A percentile compares a stretch with the other conserved stretches of the same genome.
These are phyloP conservation scores for Patellaria atrata DNA, from an alignment of 495 filamentous ascomycete species.

Conservation along the genomic window DNA sequence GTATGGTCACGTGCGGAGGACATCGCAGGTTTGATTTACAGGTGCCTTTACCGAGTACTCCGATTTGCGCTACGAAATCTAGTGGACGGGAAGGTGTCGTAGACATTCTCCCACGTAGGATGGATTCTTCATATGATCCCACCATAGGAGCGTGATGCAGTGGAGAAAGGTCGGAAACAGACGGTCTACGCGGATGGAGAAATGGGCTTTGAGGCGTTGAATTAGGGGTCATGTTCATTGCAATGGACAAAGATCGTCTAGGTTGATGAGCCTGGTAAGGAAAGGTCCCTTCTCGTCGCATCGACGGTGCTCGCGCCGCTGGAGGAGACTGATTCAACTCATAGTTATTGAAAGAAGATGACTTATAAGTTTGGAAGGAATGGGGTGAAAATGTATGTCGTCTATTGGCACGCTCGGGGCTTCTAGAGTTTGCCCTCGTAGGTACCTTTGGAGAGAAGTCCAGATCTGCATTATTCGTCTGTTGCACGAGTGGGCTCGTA, in stretches of 20 bases:
- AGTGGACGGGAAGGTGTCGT: conserved; percentile 88
- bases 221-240: conserved; percentile 42
- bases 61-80: conserved; percentile 90
- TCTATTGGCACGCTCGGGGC: conserved; percentile 35
- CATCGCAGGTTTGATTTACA: conserved; percentile 79
- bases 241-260: conserved; percentile 44
- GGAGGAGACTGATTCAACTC: conserved; percentile 17
- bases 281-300: conserved; percentile 40
- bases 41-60: conserved; percentile 77
- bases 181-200: conserved; percentile 50
- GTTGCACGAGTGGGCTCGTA: conserved; percentile 83
- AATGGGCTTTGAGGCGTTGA: conserved; percentile 41
- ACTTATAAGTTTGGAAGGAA: conserved; percentile 28
- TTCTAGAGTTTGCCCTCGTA: conserved; percentile 22
- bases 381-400: conserved; percentile 48
- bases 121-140: conserved; percentile 94
- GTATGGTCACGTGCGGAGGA: conserved; percentile 79
- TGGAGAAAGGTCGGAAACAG: conserved; percentile 60
- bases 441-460: conserved; percentile 42
- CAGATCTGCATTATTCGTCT: conserved; percentile 73
- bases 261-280: conserved; percentile 58
- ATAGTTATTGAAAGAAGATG: conserved; percentile 23
- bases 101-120: conserved; percentile 89
- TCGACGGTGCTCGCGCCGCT: conserved; percentile 10
- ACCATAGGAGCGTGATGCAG: conserved; percentile 88